Base-by-base conservation (phyloP, 805 yeast species). In the Cyberlindnera bimundalis region DNA sequence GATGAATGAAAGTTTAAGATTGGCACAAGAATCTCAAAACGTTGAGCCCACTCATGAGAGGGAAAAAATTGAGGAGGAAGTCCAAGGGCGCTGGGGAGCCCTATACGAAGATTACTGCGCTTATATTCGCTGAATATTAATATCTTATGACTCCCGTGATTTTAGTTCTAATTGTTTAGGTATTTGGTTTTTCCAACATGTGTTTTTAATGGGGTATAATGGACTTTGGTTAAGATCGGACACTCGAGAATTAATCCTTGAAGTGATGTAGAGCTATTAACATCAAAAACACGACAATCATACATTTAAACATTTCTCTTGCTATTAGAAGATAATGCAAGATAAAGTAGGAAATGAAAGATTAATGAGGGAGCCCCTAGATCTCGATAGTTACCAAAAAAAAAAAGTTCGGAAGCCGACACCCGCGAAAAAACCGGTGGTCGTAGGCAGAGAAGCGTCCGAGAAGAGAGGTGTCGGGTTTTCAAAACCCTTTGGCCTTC, bases 81-180 rank as follows among this genome's bases (percentile, higher is more conserved):
- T 25, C 27, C 27, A 35, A 15, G 21, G 29, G 21, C 17, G 23
- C 14, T 40, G 39, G 40, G 37, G 40, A 4, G 7, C 10, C 3
- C 11, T 26, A 7, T 41, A 32, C 19, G 40, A 41, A 30, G 45
- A 36, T 14, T 41, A 35, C 27, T 36, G 45, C 24, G 37, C 29
- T 14, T 36, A 27, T 29, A 26, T 36, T 12, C 32, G 39, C 3
- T 40, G 33, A 40, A 28, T 7, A 14, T 21, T n/a, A n/a, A n/a
- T n/a, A n/a, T n/a, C n/a, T n/a, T n/a, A n/a, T n/a, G n/a, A n/a
- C n/a, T n/a, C n/a, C n/a, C n/a, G n/a, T n/a, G n/a, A n/a, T n/a
- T n/a, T n/a, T n/a, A n/a, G n/a, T n/a, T n/a, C n/a, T 18, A 13
- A 17, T 19, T 30, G 16, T 19, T 20, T 30, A 13, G n/a, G n/a